A percentile compares a stretch with the other conserved stretches of the same genome.
phyloP scores from a whole-genome alignment of 352 stramenopile species.

The Pythium plurisporium region DNA sequence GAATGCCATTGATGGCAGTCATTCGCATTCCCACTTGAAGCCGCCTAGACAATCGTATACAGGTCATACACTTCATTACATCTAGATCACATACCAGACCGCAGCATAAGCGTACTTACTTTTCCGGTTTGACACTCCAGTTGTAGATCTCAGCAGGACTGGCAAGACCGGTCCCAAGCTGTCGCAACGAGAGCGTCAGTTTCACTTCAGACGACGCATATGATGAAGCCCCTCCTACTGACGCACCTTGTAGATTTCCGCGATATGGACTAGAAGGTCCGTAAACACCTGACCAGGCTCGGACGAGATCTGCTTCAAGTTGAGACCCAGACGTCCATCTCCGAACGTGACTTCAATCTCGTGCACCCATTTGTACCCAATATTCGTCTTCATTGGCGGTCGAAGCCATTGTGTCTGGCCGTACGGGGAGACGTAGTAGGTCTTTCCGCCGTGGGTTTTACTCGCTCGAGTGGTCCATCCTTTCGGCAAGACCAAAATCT shows the following conservation, averaged over 20 bases:
- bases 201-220: not conserved
- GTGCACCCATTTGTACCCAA: slow-evolving; percentile 78
- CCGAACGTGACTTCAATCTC: slow-evolving; percentile 84
- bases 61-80: not conserved
- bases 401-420: slow-evolving; percentile 82
- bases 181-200: not conserved
- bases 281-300: slow-evolving; percentile 67
- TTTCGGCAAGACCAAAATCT: slow-evolving; percentile 71
- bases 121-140: slow-evolving; percentile 86
- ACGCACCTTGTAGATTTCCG: slow-evolving; percentile 73
- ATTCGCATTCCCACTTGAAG: slow-evolving; percentile 78
- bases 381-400: slow-evolving; percentile 63
- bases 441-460: slow-evolving; percentile 80
- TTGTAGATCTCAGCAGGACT: slow-evolving; percentile 88
- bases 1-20: slow-evolving; percentile 75
- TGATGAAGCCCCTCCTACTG: not conserved
- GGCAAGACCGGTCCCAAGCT: slow-evolving; percentile 72
- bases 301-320: slow-evolving; percentile 77
- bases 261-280: slow-evolving; percentile 74
- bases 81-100: not conserved
- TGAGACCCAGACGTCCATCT: slow-evolving; percentile 67
- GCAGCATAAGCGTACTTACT: slow-evolving; percentile 25
- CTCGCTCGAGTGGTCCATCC: slow-evolving; percentile 76
- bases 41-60: slow-evolving; percentile 28
- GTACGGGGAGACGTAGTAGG: slow-evolving; percentile 83